Evolutionary conservation across 2,329 filamentous ascomycete species (phyloP), one percentile per base, ranked within the genome.

Genomic region (Cladobotryum mycophilum): DNA sequence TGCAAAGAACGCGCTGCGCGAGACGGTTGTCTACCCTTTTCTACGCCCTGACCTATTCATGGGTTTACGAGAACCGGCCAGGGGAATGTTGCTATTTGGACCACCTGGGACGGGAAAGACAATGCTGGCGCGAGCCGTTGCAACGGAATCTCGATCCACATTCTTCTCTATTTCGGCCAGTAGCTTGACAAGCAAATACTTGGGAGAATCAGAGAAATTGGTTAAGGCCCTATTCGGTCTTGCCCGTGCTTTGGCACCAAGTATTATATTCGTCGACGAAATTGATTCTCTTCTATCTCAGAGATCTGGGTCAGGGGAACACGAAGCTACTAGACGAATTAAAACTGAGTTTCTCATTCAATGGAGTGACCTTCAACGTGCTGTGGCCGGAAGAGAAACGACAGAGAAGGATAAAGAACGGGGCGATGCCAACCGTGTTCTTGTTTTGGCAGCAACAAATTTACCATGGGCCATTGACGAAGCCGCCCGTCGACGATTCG

Each of bases 271-370:
- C 60, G 90, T 99, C 4, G 93, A 99, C 62, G 93, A 99, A 66
- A 99, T 99, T 55, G 93, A 99, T 66, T 96, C 91, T 1, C 73
- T 99, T 0, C 77, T 99, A 1, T 95, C 90, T 1, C 83, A 90
- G 14, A 79, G 93, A 47, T 88, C 86, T 6, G 88, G 89, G 0
- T 85, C 85, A 3, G 86, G 88, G 1, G 93, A 97, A 63, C 88
- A 97, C 60, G 93, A 99, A 69, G 89, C 93, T 1, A 95, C 90
- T 1, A 79, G 92, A 51, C 81, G 93, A 49, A 95, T 96, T 64
- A 99, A 99, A 71, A 99, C 93, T 0, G 93, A 99, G 64, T 99
- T 99, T 60, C 73, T 99, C 30, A 96, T 99, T 25, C 91, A 96
- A 63, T 99, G 93, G 93, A 93, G 88, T 52, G 90, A 96, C 64